Conservation (phyloP, 495 filamentous ascomycete species). For the Sphaerosporella brunnea region DNA sequence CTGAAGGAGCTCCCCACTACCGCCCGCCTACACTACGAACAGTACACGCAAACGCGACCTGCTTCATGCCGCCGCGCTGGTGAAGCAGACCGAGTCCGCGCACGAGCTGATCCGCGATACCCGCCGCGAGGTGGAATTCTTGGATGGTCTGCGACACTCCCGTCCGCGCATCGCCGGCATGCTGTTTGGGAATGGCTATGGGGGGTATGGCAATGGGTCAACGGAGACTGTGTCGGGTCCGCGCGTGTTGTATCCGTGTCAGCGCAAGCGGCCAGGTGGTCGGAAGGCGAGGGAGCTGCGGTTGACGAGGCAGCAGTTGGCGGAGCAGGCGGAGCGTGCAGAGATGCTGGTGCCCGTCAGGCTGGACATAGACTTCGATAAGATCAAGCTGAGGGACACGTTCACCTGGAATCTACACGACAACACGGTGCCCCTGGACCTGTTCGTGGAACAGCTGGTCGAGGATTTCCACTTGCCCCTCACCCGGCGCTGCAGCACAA, state of each 20-base stretch:
- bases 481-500: slow-evolving; percentile 54
- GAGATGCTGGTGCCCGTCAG: slow-evolving; percentile 84
- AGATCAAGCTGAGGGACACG: slow-evolving; percentile 87
- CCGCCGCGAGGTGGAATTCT: slow-evolving; percentile 36
- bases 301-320: slow-evolving; percentile 56
- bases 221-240: slow-evolving; percentile 47
- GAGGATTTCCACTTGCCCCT: slow-evolving; percentile 74
- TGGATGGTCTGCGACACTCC: slow-evolving; percentile 34
- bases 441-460: slow-evolving; percentile 74
- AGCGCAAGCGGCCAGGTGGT: slow-evolving; percentile 54
- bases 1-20: slow-evolving; percentile 19
- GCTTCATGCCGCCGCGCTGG: slow-evolving; percentile 45
- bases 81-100: slow-evolving; percentile 25
- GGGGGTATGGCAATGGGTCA: slow-evolving; percentile 69
- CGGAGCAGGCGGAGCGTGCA: slow-evolving; percentile 66
- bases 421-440: slow-evolving; percentile 52
- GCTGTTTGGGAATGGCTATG: slow-evolving; percentile 66
- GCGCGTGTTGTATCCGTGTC: slow-evolving; percentile 55
- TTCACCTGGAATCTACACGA: slow-evolving; percentile 98
- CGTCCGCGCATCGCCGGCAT: slow-evolving; percentile 39
- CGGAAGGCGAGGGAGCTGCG: slow-evolving; percentile 52
- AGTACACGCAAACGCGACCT: slow-evolving; percentile 65
- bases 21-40: slow-evolving; percentile 35
- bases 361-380: slow-evolving; percentile 87
- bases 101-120: slow-evolving; percentile 28